Evolutionary conservation across 1,284 basidiomycete genomes (phyloP), one percentile per base, ranked within the genome.

Genomic region (Hypsizygus ulmarius): DNA sequence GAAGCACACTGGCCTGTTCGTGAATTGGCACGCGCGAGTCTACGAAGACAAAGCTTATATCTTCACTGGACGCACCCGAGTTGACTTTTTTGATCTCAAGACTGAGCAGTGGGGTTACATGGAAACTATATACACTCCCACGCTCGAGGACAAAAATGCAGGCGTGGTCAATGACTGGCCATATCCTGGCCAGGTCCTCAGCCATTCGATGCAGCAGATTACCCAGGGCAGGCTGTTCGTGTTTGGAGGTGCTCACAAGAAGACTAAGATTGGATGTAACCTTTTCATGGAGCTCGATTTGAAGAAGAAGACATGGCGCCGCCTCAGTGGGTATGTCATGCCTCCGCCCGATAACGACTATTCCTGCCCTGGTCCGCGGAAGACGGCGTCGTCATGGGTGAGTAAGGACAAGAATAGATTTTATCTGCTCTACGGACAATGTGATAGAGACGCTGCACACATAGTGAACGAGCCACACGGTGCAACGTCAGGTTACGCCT

Each of bases 51-150:
- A 66, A 47, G 69, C 67, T 2, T 68, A 69, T 43, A 57, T 68
- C 32, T 67, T 66, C 57, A 61, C 55, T 5, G 67, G 67, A 6
- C 35, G 41, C 3, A 40, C 50, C 1, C 19, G 48, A 0, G 34
- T 69, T 42, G 64, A 66, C 46, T 65, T 54, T 56, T 67, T 68
- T 44, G 68, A 71, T 50, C 60, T 70, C 12, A 53, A 52, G 30
- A 61, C 53, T 3, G 60, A 65, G 43, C 55, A 39, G 16, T 70
- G 68, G 66, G 57, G 59, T 1, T 46, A 43, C 14, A 46, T 72
- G 38, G 43, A 36, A 14, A 71, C 68, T 8, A 64, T 49, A 2
- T 69, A 64, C 45, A 43, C 53, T 8, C 45, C 52, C 3, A 59
- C 52, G 19, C 32, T 37, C 10, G 55, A 47, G 4, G 57, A 58